Conservation (phyloP, 2,329 filamentous ascomycete species). For the Cryphonectria nitschkei region DNA sequence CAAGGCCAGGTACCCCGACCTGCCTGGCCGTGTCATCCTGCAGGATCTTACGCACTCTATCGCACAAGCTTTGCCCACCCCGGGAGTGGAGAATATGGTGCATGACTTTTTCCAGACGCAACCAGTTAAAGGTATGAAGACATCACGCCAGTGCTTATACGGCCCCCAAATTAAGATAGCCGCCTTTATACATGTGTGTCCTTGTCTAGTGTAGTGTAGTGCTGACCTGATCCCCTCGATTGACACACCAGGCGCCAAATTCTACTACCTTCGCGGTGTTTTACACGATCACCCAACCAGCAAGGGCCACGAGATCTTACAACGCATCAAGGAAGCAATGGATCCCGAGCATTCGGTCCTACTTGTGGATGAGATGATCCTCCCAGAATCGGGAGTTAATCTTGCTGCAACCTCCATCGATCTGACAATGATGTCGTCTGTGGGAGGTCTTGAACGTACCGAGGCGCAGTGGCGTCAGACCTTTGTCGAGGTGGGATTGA, state of each 20-base stretch:
- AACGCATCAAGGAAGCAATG: slow-evolving; percentile 29
- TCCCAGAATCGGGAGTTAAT: slow-evolving; percentile 25
- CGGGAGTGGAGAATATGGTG: slow-evolving; percentile 17
- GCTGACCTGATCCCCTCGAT: no score
- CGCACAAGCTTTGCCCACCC: slow-evolving; percentile 4
- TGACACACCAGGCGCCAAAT: slow-evolving; percentile 2
- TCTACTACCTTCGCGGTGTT: slow-evolving; percentile 31
- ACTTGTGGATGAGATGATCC: slow-evolving; percentile 30
- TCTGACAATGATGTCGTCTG: slow-evolving; percentile 31
- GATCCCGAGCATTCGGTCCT: slow-evolving; percentile 25
- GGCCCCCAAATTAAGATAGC: no score
- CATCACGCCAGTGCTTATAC: no score
- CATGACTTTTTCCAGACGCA: slow-evolving; percentile 20
- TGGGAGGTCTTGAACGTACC: slow-evolving; percentile 30
- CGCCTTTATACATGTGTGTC: no score
- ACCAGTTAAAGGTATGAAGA: slow-evolving; percentile 15
- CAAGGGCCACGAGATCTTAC: slow-evolving; percentile 29
- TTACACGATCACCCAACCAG: slow-evolving; percentile 31
- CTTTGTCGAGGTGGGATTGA: not conserved
- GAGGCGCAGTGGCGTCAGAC: slow-evolving; percentile 29
- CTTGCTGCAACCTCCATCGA: slow-evolving; percentile 27
- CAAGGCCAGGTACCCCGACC: not conserved
- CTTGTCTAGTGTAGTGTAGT: no score
- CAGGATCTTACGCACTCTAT: slow-evolving; percentile 17
- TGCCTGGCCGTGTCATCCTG: slow-evolving; percentile 15